Base-by-base conservation (phyloP, 805 yeast species). In the Yarrowia hollandica region DNA sequence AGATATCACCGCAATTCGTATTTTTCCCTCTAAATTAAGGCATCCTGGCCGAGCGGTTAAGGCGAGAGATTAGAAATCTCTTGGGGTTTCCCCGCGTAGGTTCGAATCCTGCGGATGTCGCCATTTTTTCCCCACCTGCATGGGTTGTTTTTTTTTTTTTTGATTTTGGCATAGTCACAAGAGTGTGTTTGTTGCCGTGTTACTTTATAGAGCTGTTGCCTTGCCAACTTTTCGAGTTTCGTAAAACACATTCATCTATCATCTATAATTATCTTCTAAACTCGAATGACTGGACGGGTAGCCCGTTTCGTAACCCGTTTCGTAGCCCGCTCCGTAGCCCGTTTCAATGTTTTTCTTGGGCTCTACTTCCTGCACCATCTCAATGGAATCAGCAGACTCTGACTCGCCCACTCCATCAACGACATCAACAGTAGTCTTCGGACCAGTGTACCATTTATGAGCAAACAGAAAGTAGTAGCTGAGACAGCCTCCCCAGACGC, bases 401-500 rank as follows among this genome's bases (percentile, higher is more conserved):
- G 44, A 38, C 33, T 41, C 48, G 11, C 21, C 48, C 9, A 44
- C 52, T n/a, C 52, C 52, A 4, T 44, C 35, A 7, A 44, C 52
- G 16, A 44, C 35, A 2, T 44, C 52, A 3, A 44, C 52, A 1
- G 52, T 44, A 9, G 23, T 26, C 61, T 67, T 65, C 3, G 89
- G 88, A 12, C 90, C 90, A 31, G 75, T 67, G 73, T 80, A 84
- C 66, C 75, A 72, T 65, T 78, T 81, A 61, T 78, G 75, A 2
- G 83, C 86, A 67, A 79, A 77, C 6, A 74, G 67, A 60, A 69
- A 75, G 70, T 80, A 84, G 69, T 84, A 84, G 0, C 76, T 42
- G 60, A 77, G 65, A 1, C 85, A 75, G 18, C 82, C 70, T 4
- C 80, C 60, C 86, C 86, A 82, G 16, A 81, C 78, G 5, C 84